A percentile compares a stretch with the other conserved stretches of the same genome.
Evolutionary conservation across 306 rosid species (phyloP).

Genomic region (peach (Prunus persica)): DNA sequence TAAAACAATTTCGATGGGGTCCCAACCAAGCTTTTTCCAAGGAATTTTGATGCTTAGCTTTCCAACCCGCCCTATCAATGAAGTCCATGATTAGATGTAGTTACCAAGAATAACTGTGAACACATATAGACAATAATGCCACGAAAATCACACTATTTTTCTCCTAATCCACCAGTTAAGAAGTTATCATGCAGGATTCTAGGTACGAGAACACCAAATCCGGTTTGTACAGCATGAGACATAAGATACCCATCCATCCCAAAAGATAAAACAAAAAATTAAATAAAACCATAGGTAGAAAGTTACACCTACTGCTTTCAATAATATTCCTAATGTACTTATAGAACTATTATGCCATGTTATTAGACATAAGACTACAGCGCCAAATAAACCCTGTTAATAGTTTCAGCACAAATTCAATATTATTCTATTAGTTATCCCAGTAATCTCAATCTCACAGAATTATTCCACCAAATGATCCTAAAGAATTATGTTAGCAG

Average conservation of each 20-base stretch:
- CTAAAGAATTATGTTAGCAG: background rate
- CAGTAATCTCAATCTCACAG: too few species aligned
- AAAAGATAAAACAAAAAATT: background rate
- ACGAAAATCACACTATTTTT: background rate
- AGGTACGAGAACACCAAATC: background rate
- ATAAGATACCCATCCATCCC: background rate
- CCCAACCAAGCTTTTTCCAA: constrained; percentile 97
- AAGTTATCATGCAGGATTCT: background rate
- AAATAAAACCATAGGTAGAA: background rate
- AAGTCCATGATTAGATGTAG: background rate
- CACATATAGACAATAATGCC: background rate
- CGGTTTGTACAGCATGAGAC: background rate
- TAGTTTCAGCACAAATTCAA: background rate
- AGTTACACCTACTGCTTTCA: background rate
- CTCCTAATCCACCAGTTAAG: background rate
- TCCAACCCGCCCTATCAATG: constrained; percentile 72
- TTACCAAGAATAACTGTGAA: background rate
- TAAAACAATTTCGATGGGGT: constrained; percentile 70
- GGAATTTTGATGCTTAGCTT: constrained; percentile 94
- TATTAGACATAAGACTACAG: too few species aligned
- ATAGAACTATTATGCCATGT: background rate
- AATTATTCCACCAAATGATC: background rate
- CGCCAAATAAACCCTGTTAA: background rate
- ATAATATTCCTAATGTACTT: background rate
- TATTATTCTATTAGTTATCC: too few species aligned